These are phyloP conservation scores for Urtica urens DNA, from an alignment of 306 rosid genomes.

Conservation along the genomic window DNA sequence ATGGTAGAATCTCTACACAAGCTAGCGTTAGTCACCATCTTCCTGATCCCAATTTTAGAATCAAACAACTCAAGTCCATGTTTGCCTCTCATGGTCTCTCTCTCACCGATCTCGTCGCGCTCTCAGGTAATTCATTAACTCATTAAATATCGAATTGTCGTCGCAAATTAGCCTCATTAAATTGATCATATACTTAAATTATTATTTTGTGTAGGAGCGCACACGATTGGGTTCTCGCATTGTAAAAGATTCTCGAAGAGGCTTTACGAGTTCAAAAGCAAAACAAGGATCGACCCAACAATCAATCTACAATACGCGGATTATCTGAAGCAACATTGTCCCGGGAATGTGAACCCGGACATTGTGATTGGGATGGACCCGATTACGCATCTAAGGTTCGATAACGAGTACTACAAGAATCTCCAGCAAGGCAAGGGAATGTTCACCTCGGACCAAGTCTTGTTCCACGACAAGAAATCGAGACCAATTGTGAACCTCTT, in stretches of 20 bases:
- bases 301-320: slow-evolving; percentile 40
- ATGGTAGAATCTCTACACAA: slow-evolving; percentile 55
- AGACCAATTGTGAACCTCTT: slow-evolving; percentile 48
- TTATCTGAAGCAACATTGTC: slow-evolving; percentile 40
- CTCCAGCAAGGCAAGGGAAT: slow-evolving; percentile 69
- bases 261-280: slow-evolving; percentile 44
- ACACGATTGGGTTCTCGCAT: slow-evolving; percentile 75
- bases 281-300: slow-evolving; percentile 50
- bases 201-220: slow-evolving; percentile 45
- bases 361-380: slow-evolving; percentile 53
- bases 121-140: slow-evolving; percentile 43
- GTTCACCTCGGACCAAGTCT: slow-evolving; percentile 61
- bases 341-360: slow-evolving; percentile 48
- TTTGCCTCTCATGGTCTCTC: slow-evolving; percentile 60
- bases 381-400: slow-evolving; percentile 38
- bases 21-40: slow-evolving; percentile 46
- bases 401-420: slow-evolving; percentile 66
- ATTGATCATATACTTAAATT: too few species aligned
- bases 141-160: not conserved
- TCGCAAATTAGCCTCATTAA: not conserved
- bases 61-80: slow-evolving; percentile 34
- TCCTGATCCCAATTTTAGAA: slow-evolving; percentile 44
- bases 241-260: slow-evolving; percentile 46
- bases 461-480: slow-evolving; percentile 46
- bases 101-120: slow-evolving; percentile 54